Evolutionary conservation across 495 filamentous ascomycete genomes (phyloP).

Genomic region (Venustampulla echinocandica): DNA sequence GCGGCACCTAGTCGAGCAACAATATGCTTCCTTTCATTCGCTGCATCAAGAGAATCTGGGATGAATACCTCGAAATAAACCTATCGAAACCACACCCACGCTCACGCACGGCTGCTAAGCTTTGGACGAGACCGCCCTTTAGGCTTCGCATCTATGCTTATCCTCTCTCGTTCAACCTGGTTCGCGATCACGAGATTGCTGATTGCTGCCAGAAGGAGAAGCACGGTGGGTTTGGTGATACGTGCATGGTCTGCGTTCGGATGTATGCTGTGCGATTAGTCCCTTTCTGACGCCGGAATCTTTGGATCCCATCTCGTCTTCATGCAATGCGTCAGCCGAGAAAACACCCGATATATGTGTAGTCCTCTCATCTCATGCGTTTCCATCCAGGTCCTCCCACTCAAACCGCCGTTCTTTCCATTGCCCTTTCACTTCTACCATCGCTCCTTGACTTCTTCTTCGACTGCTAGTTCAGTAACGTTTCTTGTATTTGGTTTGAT

Average conservation of each 20-base stretch:
- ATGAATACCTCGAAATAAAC: background rate
- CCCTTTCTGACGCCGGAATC: background rate
- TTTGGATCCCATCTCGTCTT: background rate
- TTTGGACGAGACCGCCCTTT: background rate
- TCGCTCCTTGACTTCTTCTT: background rate
- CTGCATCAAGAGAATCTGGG: background rate
- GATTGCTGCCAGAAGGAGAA: background rate
- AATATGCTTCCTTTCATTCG: background rate
- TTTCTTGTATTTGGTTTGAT: constrained; percentile 2
- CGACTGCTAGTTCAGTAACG: background rate
- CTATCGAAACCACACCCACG: background rate
- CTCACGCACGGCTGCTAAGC: background rate
- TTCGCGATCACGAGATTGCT: background rate
- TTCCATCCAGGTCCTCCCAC: background rate
- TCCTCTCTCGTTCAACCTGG: background rate
- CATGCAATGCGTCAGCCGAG: background rate
- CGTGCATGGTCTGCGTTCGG: background rate
- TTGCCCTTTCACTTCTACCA: background rate
- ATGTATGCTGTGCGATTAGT: background rate
- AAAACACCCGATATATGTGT: background rate
- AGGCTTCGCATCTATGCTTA: background rate
- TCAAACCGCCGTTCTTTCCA: background rate
- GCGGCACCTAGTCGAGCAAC: background rate
- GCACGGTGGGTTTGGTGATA: background rate
- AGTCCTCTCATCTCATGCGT: background rate